Base-by-base conservation (phyloP, 768 basidiomycete genomes). In the Lyophyllum atratum region DNA sequence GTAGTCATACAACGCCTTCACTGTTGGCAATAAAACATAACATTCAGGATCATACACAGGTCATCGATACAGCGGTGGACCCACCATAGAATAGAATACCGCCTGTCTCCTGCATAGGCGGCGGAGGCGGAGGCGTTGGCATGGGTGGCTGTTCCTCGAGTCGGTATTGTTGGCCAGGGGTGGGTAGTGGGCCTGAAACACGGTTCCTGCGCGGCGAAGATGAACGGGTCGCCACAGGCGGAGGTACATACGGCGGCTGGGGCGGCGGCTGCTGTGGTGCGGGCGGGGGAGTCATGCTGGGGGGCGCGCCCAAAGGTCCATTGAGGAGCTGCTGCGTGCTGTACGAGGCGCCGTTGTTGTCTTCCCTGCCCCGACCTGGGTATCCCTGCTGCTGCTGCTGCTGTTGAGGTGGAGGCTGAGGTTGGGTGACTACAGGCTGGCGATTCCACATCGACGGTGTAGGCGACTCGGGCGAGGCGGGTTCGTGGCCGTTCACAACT, bases 1-100 rank as follows among this genome's bases (percentile, higher is more conserved):
- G 68, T 95, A 95, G 73, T 94, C 90, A 66, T 93, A 96, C 56
- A 95, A 75, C 48, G 93, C 94, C 77, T 91, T 90, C 59, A 95
- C 93, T 93, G 55, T 49, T 25, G 8, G 8, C 34, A 7, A 37
- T 15, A 37, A 37, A 7, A 37, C 34, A 31, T 31, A 11, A 31
- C 12, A 14, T 9, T 48, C 28, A 76, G 62, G 31, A 56, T 37
- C n/a, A 47, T 54, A 12, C 24, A 2, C n/a, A 29, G 12, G 33
- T 43, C 33, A 46, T 15, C 6, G 52, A 7, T 40, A 29, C 15
- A 48, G 34, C 15, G 15, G 34, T 9, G 5, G 44, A 75, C 90
- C 63, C 60, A 93, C 93, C 93, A 63, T 92, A 95, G 71, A 97
- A 95, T 64, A 95, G 64, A 47, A 97, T 87, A 0, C 64, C 59